phyloP scores from a whole-genome alignment of 768 basidiomycete species.

The Boletus bicolor region DNA sequence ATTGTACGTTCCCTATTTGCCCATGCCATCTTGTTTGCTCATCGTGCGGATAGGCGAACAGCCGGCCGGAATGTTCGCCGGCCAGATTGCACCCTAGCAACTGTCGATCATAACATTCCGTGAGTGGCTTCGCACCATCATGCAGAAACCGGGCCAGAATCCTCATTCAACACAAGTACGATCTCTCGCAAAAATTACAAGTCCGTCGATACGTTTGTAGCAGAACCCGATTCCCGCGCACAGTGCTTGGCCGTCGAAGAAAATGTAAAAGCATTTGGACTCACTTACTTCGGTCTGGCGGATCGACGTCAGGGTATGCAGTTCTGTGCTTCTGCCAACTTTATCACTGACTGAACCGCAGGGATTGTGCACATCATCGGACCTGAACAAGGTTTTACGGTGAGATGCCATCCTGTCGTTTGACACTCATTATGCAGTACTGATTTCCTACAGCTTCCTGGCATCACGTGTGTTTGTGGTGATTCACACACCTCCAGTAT shows the following conservation, averaged over 20 bases:
- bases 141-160: not conserved
- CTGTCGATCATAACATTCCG: constrained; percentile 88
- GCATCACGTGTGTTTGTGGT: constrained; percentile 84
- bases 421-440: not conserved
- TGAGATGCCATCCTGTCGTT: constrained; percentile 26
- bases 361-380: constrained; percentile 89
- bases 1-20: constrained; percentile 45
- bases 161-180: constrained; percentile 44
- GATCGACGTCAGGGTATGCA: constrained; percentile 78
- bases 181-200: constrained; percentile 72
- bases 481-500: constrained; percentile 91
- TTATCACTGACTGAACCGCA: constrained; percentile 30
- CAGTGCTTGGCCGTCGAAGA: constrained; percentile 83
- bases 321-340: not conserved
- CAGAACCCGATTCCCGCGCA: constrained; percentile 80
- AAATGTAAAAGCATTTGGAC: constrained; percentile 87
- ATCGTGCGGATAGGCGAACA: constrained; percentile 47
- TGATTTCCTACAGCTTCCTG: constrained; percentile 50
- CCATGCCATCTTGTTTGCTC: constrained; percentile 8
- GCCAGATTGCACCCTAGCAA: constrained; percentile 86
- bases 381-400: constrained; percentile 91
- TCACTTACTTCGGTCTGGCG: constrained; percentile 89
- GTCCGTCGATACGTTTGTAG: constrained; percentile 68
- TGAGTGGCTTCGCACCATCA: constrained; percentile 37
- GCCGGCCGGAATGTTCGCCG: constrained; percentile 76